Conservation (phyloP, 2,329 filamentous ascomycete species). For the Chrysosporium queenslandicum region DNA sequence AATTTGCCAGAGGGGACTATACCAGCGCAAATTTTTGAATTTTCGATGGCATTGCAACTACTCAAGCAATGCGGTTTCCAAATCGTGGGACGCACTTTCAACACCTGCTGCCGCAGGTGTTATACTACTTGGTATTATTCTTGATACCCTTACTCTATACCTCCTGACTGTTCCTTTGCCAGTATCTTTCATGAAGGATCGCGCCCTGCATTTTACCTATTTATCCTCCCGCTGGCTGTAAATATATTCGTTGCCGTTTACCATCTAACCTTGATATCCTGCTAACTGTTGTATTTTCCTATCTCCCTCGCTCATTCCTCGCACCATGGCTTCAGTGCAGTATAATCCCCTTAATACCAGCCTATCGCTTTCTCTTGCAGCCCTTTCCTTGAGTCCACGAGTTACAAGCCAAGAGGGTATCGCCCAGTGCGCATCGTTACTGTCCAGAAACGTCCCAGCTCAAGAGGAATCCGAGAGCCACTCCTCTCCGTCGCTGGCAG, state of each 20-base stretch:
- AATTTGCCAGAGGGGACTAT: too few relatives aligned
- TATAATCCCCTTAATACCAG: conserved; percentile 1
- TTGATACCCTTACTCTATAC: not conserved
- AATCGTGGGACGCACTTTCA: not conserved
- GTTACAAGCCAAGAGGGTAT: not conserved
- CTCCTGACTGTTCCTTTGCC: not conserved
- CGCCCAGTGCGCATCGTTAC: not conserved
- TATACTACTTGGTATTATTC: too few relatives aligned
- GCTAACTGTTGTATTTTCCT: not conserved
- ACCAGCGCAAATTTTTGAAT: too few relatives aligned
- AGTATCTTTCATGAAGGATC: not conserved
- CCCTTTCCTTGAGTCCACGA: not conserved
- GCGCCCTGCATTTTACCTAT: not conserved
- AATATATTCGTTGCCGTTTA: not conserved
- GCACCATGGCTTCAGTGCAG: not conserved
- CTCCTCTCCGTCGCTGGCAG: not conserved
- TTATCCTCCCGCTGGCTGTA: not conserved
- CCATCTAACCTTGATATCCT: not conserved
- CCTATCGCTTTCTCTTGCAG: not conserved
- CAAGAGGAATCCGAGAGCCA: not conserved
- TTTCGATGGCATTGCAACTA: too few relatives aligned
- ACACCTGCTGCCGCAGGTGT: not conserved
- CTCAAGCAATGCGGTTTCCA: not conserved
- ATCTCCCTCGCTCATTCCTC: not conserved
- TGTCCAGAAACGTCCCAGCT: not conserved